Conservation (phyloP, 2,329 filamentous ascomycete genomes). For the Aspergillus ochraceus region DNA sequence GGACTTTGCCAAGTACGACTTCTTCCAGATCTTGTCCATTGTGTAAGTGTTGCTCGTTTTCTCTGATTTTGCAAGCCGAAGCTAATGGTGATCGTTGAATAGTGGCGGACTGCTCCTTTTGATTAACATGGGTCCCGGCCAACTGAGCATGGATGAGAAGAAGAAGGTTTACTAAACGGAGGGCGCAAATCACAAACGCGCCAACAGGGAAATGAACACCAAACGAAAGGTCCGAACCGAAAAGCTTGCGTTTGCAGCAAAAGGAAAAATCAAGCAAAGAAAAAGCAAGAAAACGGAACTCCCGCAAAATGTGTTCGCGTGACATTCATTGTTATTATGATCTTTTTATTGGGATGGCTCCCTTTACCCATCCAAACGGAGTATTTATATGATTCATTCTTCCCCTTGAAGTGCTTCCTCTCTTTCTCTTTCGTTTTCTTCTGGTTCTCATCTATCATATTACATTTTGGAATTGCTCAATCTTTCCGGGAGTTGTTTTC, state of each 20-base stretch:
- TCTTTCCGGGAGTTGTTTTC: neutral
- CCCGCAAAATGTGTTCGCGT: neutral
- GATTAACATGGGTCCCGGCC: slow-evolving; percentile 97
- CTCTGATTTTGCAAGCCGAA: neutral
- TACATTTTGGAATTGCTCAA: neutral
- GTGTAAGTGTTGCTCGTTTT: slow-evolving; percentile 58
- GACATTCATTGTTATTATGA: slow-evolving; percentile 8
- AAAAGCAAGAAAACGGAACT: neutral
- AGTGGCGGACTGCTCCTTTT: slow-evolving; percentile 88
- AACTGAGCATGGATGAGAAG: slow-evolving; percentile 99
- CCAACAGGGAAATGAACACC: neutral
- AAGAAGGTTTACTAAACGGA: slow-evolving; percentile 91
- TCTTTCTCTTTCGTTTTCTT: neutral
- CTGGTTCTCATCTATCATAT: neutral
- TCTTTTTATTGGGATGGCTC: slow-evolving; percentile 2
- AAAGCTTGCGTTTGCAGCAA: neutral
- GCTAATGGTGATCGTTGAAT: slow-evolving; percentile 2
- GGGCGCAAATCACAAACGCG: neutral
- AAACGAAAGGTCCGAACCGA: neutral
- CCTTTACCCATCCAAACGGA: neutral
- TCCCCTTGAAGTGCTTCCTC: neutral
- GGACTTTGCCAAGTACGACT: slow-evolving; percentile 99
- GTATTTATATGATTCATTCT: neutral
- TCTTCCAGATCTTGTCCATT: slow-evolving; percentile 99
- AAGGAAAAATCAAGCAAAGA: slow-evolving; percentile 5